Base-by-base conservation (phyloP, 768 basidiomycete genomes). In the Termitomyces sp. region DNA sequence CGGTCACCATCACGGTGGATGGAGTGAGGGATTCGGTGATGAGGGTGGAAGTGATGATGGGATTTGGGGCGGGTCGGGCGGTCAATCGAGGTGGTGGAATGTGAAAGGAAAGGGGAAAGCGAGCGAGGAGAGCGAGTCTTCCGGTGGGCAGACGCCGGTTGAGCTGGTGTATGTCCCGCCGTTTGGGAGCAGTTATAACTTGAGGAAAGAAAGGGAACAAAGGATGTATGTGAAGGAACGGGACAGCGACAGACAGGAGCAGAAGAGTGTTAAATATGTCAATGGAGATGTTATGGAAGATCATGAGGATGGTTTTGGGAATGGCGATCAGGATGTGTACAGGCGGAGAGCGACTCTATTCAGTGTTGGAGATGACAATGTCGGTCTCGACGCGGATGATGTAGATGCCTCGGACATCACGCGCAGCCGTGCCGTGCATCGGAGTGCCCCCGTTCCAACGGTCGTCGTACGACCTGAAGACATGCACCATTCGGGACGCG, bases 121-220 rank as follows among this genome's bases (percentile, higher is more conserved):
- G 54, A 64, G 49, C 57, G 59, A 65, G 22, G 69, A 68, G 46
- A 65, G 68, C 24, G 69, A 70, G 9, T 67, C 61, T 7, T 66
- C 70, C 24, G 78, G 76, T 45, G 76, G 77, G 20, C 61, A 65
- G 54, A 78, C 81, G 0, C 82, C 84, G 1, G 85, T 89, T 41
- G 87, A 88, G 61, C 76, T 90, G 62, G 88, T 90, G 24, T 90
- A 89, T 66, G 85, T 86, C 16, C 88, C 88, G 1, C 78, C 79
- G 31, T 66, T 76, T 42, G 74, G 73, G 55, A 73, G 73, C 59
- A 70, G 73, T 27, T 80, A 76, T 61, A 68, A 58, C 37, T 60
- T 70, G 39, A 65, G 61, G 57, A 34, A 72, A 68, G 56, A 69
- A 45, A 52, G 49, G 65, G 50, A 67, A 41, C 53, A 65, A 56